Percentiles rank a stretch among this genome's conserved stretches.
Evolutionary conservation across 441 rosid genomes (phyloP).

Genomic region (Adansonia madagascariensis): DNA sequence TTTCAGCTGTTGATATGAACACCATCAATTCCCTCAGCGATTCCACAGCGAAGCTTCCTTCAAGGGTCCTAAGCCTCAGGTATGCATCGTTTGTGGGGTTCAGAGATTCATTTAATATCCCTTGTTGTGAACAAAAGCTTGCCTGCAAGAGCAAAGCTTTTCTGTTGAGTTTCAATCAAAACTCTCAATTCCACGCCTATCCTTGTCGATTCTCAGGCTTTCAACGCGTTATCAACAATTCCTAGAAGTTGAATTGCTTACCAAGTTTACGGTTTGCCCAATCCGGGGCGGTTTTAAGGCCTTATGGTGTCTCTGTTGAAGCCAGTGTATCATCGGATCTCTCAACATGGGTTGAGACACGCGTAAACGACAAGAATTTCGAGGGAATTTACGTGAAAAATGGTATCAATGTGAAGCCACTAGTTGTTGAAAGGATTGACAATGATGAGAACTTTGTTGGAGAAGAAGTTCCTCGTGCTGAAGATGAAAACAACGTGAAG

Average conservation of each 20-base stretch:
- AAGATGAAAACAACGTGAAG: constrained; percentile 35
- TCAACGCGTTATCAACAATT: constrained; percentile 29
- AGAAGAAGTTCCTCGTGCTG: constrained; percentile 43
- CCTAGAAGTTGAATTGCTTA: constrained; percentile 39
- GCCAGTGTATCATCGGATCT: constrained; percentile 48
- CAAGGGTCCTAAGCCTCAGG: constrained; percentile 43
- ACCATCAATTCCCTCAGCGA: constrained; percentile 46
- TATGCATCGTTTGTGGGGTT: constrained; percentile 37
- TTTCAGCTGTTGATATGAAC: constrained; percentile 37
- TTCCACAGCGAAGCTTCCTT: constrained; percentile 53
- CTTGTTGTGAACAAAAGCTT: constrained; percentile 27
- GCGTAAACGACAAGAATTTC: constrained; percentile 53
- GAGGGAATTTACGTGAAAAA: constrained; percentile 62
- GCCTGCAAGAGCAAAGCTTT: constrained; percentile 24
- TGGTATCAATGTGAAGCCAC: constrained; percentile 60
- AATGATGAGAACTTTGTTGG: constrained; percentile 52
- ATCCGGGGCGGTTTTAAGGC: constrained; percentile 35
- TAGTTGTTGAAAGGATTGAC: constrained; percentile 70
- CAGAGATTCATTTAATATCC: constrained; percentile 3
- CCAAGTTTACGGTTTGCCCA: constrained; percentile 38
- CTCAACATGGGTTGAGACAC: constrained; percentile 71
- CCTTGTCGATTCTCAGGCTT: constrained; percentile 37
- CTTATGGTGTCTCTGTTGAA: constrained; percentile 34
- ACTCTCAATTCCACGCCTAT: constrained; percentile 31
- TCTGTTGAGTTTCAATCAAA: constrained; percentile 19